A percentile compares a stretch with the other conserved stretches of the same genome.
Evolutionary conservation across 139 green algal species (phyloP).

Genomic region (Micromonas commoda): DNA sequence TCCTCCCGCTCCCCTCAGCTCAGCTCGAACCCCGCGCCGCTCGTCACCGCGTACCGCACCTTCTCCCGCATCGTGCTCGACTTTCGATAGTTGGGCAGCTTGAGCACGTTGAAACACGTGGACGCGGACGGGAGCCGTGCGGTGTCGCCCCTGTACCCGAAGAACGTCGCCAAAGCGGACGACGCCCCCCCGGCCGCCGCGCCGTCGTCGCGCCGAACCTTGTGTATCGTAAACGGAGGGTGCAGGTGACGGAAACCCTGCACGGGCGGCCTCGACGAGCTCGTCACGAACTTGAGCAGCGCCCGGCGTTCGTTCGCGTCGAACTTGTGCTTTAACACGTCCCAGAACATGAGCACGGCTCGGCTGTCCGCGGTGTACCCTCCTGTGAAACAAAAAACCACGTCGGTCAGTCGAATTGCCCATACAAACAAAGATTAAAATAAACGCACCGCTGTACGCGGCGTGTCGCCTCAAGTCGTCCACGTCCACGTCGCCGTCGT

Average conservation of each 20-base stretch:
- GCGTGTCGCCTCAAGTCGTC: conserved; percentile 10
- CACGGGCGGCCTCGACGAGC: conserved; percentile 70
- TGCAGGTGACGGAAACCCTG: conserved; percentile 87
- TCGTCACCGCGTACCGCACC: conserved; percentile 74
- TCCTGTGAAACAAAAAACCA: neutral
- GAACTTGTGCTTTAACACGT: conserved; percentile 9
- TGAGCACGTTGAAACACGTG: conserved; percentile 97
- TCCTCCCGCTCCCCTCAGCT: too few species aligned
- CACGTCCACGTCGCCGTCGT: conserved; percentile 5
- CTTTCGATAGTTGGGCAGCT: conserved; percentile 82
- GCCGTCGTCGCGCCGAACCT: neutral
- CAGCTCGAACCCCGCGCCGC: conserved; percentile 78
- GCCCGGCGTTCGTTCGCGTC: neutral
- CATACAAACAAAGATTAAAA: too few species aligned
- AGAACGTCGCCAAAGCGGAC: neutral
- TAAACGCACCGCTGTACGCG: neutral
- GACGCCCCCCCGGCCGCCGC: neutral
- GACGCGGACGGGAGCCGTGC: conserved; percentile 80
- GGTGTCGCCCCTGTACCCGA: conserved; percentile 34
- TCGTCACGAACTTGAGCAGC: conserved; percentile 71
- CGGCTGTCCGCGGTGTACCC: conserved; percentile 54
- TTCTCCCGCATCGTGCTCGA: conserved; percentile 58
- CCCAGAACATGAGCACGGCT: conserved; percentile 81
- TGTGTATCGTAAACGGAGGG: conserved; percentile 73
- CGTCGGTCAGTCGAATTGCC: too few species aligned